A percentile compares a stretch with the other conserved stretches of the same genome.
Evolutionary conservation across 2,329 filamentous ascomycete species (phyloP).

Genomic region (Microdochium paspali): DNA sequence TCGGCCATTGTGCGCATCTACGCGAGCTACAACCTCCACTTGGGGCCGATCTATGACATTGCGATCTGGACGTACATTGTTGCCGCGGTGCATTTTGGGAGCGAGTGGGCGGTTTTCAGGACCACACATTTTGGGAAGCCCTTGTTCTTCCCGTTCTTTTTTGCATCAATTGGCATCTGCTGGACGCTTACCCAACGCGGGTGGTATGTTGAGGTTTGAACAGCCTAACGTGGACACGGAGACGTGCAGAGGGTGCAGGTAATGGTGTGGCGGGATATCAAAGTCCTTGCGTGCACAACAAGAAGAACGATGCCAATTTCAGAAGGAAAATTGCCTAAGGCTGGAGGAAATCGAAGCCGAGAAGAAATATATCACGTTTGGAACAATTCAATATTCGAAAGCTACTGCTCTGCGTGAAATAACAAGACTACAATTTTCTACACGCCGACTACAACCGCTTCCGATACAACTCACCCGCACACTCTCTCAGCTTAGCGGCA

Average conservation of each 20-base stretch:
- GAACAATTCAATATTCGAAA: no score
- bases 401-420: no score
- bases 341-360: no score
- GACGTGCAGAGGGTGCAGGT: no score
- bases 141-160: constrained; percentile 44
- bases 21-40: constrained; percentile 71
- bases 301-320: no score
- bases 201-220: constrained; percentile 48
- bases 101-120: constrained; percentile 72
- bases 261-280: no score
- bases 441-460: constrained; percentile 37
- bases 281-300: no score
- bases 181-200: constrained; percentile 62
- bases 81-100: constrained; percentile 68
- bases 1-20: constrained; percentile 70
- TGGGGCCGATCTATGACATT: constrained; percentile 67
- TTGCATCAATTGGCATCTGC: constrained; percentile 39
- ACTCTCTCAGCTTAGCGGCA: constrained; percentile 63
- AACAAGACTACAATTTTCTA: no score
- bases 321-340: no score
- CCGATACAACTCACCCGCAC: constrained; percentile 77
- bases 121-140: constrained; percentile 57
- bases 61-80: constrained; percentile 74
- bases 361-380: no score
- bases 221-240: no score